Evolutionary conservation across 1,284 basidiomycete genomes (phyloP), one percentile per base, ranked within the genome.

Genomic region (Tilletiaria anomala): DNA sequence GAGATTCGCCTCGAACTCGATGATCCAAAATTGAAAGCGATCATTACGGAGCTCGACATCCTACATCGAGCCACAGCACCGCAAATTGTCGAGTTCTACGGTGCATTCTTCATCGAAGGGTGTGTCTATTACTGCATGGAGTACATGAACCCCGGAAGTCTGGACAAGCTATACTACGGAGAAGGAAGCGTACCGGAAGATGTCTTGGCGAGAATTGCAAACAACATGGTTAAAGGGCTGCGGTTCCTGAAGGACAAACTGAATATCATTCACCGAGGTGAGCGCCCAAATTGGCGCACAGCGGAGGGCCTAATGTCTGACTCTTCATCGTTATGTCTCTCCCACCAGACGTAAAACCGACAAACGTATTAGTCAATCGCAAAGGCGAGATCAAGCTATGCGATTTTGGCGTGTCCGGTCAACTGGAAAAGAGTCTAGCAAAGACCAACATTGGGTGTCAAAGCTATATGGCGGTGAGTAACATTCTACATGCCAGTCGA

Each of bases 41-140:
- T 97, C 73, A 82, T 97, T 57, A 96, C 94, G 82, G 91, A 97
- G 68, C 80, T 97, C 40, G 89, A 97, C 65, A 84, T 97, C 54
- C 76, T 97, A 19, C 91, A 97, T 70, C 82, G 88, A 22, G 91
- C 89, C 3, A 76, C 81, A 19, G 79, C 83, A 11, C 82, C 82
- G 5, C 80, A 86, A 65, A 96, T 97, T 53, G 85, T 97, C 63
- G 91, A 96, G 56, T 97, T 97, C 59, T 96, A 93, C 68, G 91
- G 91, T 34, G 91, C 91, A 2, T 97, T 97, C 73, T 96, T 94
- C 68, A 88, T 94, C 68, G 91, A 97, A 68, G 85, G 82, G 18
- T 97, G 84, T 69, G 91, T 97, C 26, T 96, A 96, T 70, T 96
- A 94, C 70, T 96, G 91, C 71, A 96, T 97, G 88, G 91, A 97